Evolutionary conservation across 768 basidiomycete genomes (phyloP), one percentile per base, ranked within the genome.

Genomic region (Xanthoconium purpureum): DNA sequence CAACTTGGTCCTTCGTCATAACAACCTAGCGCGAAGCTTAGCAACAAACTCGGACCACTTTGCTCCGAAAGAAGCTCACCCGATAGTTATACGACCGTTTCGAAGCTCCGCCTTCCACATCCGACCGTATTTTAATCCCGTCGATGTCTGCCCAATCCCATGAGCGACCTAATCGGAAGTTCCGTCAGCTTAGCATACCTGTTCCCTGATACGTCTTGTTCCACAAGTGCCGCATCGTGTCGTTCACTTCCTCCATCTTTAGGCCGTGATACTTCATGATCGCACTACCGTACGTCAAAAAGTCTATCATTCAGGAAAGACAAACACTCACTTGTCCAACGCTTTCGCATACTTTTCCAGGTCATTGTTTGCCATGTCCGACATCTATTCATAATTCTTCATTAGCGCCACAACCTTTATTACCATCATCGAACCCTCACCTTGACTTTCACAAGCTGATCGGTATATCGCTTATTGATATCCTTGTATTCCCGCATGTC

Each of bases 191-290:
- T 24, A 28, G 63, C 81, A 48, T 57, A 94, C 95, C 94, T 56
- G 95, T 98, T 63, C 96, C 96, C 71, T 98, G 96, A 73, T 99
- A 99, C 0, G 95, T 98, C 75, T 94, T 96, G 70, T 94, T 96
- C 97, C 97, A 99, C 5, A 98, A 71, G 66, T 97, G 93, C 47
- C 88, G 88, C 85, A 98, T 96, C 14, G 88, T 95, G 65, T 97
- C 94, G 66, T 99, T 99, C 65, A 99, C 94, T 77, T 99, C 97
- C 72, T 95, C 93, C 97, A 98, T 97, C 75, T 99, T 99, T 64
- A 97, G 79, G 14, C 86, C 77, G 67, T 99, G 97, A 66, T 98
- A 99, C 72, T 92, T 93, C 92, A 99, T 97, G 71, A 99, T 98
- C 40, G 95, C 97, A 62, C 96, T 98, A 55, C 3, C 55, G 59